Evolutionary conservation across 2,329 filamentous ascomycete genomes (phyloP).

Genomic region (Chrysoporthe cubensis): DNA sequence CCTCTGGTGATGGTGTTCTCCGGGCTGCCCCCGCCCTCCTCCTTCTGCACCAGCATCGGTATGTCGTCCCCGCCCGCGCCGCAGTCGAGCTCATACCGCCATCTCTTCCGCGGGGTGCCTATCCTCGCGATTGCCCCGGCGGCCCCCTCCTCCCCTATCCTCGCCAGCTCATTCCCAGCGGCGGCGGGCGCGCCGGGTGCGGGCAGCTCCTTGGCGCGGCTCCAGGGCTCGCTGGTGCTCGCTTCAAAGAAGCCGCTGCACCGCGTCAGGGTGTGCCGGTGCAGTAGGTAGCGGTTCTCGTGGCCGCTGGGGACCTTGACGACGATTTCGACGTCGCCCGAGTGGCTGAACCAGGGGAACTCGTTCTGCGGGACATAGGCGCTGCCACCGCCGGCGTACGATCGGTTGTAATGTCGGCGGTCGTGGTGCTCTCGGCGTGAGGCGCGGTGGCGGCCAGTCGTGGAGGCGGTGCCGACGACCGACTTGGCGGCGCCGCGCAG

Average conservation of each 20-base stretch:
- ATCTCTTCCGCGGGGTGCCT: conserved; percentile 61
- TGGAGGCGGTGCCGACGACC: conserved; percentile 36
- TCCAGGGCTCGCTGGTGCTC: conserved; percentile 79
- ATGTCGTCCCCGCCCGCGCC: conserved; percentile 74
- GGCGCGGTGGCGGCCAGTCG: conserved; percentile 30
- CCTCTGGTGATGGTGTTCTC: conserved; percentile 16
- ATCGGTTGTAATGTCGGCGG: conserved; percentile 70
- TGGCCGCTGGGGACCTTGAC: conserved; percentile 67
- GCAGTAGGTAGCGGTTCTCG: conserved; percentile 84
- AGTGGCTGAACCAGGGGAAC: conserved; percentile 88
- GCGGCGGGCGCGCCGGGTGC: conserved; percentile 35
- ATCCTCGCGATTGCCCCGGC: conserved; percentile 40
- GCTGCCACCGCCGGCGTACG: conserved; percentile 73
- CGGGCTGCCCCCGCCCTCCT: conserved; percentile 41
- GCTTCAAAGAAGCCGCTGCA: conserved; percentile 95
- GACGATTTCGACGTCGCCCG: conserved; percentile 90
- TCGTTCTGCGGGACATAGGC: conserved; percentile 77
- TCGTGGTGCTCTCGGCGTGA: conserved; percentile 31
- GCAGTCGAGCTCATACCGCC: conserved; percentile 88
- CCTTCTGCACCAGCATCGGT: conserved; percentile 86
- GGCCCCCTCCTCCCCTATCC: conserved; percentile 52
- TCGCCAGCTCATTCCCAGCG: conserved; percentile 51
- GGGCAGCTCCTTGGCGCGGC: conserved; percentile 37
- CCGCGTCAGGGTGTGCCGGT: conserved; percentile 83
- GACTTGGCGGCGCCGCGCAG: conserved; percentile 39